Conservation (phyloP, 1,284 basidiomycete genomes). For the Fomitopsis betulina region DNA sequence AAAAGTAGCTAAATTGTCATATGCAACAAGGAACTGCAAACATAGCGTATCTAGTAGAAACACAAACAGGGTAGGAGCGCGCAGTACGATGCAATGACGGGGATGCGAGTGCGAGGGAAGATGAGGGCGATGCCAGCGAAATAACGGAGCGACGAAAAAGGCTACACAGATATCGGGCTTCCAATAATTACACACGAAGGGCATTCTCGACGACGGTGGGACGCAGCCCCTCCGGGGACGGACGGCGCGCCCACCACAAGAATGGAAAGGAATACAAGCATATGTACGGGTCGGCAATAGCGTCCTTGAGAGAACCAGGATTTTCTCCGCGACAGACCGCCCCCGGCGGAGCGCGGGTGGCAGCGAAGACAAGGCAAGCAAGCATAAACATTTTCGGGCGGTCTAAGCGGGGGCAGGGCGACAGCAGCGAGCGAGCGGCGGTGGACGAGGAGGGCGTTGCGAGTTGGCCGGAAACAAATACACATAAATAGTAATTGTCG, state of each 20-base stretch:
- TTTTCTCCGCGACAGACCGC: background rate
- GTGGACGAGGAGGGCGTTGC: background rate
- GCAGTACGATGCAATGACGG: background rate
- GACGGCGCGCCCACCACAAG: background rate
- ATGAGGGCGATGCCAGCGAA: background rate
- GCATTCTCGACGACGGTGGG: background rate
- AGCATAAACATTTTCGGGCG: background rate
- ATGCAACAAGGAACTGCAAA: background rate
- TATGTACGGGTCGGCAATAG: background rate
- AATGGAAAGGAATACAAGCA: background rate
- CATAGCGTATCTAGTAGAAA: constrained; percentile 2
- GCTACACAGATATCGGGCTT: background rate
- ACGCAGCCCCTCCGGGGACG: background rate
- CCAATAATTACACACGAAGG: constrained; percentile 1
- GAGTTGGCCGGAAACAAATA: background rate
- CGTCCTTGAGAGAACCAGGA: background rate
- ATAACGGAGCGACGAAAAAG: background rate
- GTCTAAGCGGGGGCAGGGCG: background rate
- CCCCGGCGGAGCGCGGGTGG: background rate
- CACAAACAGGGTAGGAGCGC: background rate
- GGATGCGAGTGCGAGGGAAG: background rate
- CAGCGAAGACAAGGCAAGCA: background rate
- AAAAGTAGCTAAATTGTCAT: background rate
- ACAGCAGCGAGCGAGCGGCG: background rate
- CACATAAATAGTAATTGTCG: background rate